Percentiles rank a stretch among this genome's conserved stretches.
Conservation (phyloP, 768 basidiomycete species). For the Tricholoma furcatifolium region DNA sequence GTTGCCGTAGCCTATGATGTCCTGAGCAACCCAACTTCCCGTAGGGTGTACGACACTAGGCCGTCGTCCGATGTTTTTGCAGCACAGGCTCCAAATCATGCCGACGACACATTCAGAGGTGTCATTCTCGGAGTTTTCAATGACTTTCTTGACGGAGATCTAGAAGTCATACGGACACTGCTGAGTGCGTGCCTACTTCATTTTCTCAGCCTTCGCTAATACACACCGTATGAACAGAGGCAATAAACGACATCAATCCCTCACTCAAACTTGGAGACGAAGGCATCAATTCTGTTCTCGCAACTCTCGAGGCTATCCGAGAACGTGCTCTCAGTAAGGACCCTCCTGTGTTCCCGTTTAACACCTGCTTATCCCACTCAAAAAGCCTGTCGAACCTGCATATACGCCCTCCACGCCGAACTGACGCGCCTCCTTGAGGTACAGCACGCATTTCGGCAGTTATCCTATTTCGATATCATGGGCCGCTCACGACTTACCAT, state of each 20-base stretch:
- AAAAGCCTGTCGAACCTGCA: conserved; percentile 73
- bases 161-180: conserved; percentile 78
- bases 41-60: conserved; percentile 66
- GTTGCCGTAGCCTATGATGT: conserved; percentile 83
- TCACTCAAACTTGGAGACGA: conserved; percentile 76
- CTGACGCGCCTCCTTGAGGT: conserved; percentile 79
- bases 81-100: conserved; percentile 49
- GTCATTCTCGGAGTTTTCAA: conserved; percentile 75
- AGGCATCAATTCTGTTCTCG: conserved; percentile 72
- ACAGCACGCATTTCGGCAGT: conserved; percentile 70
- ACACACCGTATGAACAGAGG: conserved; percentile 39
- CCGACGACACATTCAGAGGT: conserved; percentile 77
- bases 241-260: conserved; percentile 79
- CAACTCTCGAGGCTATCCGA: conserved; percentile 66
- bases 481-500: conserved; percentile 76
- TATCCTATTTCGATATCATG: conserved; percentile 76
- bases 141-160: conserved; percentile 83
- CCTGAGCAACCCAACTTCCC: conserved; percentile 69
- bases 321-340: conserved; percentile 71
- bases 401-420: conserved; percentile 70
- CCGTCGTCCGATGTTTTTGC: conserved; percentile 53
- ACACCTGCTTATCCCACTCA: conserved; percentile 4
- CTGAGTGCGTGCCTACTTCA: conserved; percentile 51
- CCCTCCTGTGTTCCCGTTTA: not conserved
- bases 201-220: not conserved